Evolutionary conservation across 108 stramenopile genomes (phyloP).

Genomic region (Nannochloropsis salina): DNA sequence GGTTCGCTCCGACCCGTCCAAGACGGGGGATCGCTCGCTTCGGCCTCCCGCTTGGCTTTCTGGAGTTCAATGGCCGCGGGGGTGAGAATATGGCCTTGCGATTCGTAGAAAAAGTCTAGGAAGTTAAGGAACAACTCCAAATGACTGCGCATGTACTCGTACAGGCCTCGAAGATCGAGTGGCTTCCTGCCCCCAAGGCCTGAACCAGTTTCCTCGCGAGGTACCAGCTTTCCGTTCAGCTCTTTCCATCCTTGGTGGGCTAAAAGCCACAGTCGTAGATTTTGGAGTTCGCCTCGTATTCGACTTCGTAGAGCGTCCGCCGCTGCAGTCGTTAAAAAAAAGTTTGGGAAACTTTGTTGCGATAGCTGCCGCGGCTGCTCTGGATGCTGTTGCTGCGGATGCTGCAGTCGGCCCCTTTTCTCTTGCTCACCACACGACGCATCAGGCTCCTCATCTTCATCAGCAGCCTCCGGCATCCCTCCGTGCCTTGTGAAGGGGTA

Average conservation of each 20-base stretch:
- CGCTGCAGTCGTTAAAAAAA: background rate
- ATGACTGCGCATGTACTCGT: background rate
- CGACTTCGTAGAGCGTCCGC: background rate
- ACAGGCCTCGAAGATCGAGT: background rate
- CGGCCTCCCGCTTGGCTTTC: background rate
- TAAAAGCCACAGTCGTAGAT: constrained; percentile 7
- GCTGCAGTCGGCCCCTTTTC: too few relatives aligned
- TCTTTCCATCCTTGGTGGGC: background rate
- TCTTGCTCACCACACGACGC: too few relatives aligned
- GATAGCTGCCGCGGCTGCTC: background rate
- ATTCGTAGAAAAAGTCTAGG: background rate
- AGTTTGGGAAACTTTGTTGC: background rate
- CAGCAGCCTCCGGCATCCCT: too few relatives aligned
- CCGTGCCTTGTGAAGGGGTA: too few relatives aligned
- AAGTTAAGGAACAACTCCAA: background rate
- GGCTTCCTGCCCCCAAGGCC: background rate
- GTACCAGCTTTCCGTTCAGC: background rate
- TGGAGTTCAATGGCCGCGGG: background rate
- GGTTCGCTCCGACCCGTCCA: too few relatives aligned
- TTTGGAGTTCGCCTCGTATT: background rate
- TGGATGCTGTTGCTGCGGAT: background rate
- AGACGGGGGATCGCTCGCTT: too few relatives aligned
- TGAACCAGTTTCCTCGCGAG: background rate
- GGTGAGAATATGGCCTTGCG: background rate
- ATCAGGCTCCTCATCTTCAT: too few relatives aligned